These are phyloP conservation scores for Boletus coccyginus DNA, from an alignment of 768 basidiomycete species.

Conservation along the genomic window DNA sequence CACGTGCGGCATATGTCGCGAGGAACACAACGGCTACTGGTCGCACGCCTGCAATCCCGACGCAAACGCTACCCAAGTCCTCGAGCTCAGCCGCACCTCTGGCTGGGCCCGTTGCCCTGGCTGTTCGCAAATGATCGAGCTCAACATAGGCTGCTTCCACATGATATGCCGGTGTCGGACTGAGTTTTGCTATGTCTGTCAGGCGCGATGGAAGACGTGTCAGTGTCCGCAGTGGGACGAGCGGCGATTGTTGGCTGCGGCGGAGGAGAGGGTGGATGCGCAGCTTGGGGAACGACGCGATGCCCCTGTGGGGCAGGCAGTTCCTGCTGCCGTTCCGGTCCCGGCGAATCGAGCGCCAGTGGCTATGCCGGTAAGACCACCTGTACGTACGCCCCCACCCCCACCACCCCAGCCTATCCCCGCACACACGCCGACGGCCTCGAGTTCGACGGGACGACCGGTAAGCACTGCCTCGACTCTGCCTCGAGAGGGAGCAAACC, in stretches of 20 bases:
- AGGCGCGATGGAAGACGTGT: conserved; percentile 63
- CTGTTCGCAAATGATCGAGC: conserved; percentile 38
- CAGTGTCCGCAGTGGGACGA: conserved; percentile 69
- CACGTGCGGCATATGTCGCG: conserved; percentile 29
- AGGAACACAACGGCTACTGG: conserved; percentile 20
- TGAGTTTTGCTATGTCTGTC: conserved; percentile 47
- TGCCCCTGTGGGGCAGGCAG: conserved; percentile 14
- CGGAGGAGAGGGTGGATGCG: conserved; percentile 43
- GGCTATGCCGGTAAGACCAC: background rate
- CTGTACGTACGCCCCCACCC: background rate
- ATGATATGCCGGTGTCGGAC: conserved; percentile 40
- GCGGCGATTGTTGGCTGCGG: conserved; percentile 33
- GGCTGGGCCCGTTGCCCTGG: conserved; percentile 42
- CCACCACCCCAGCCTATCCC: background rate
- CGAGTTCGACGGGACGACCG: background rate
- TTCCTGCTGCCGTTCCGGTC: background rate
- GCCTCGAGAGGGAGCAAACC: background rate
- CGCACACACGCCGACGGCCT: conserved; percentile 1
- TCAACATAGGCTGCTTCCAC: conserved; percentile 37
- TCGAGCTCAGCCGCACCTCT: conserved; percentile 22
- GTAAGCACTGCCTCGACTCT: background rate
- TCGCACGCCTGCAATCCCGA: conserved; percentile 28
- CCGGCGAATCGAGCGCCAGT: background rate
- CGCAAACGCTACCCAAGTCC: conserved; percentile 22
- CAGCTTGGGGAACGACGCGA: conserved; percentile 34